Percentiles rank a stretch among this genome's conserved stretches.
These are phyloP conservation scores for Corchorus olitorius DNA, from an alignment of 345 rosid species.

Conservation along the genomic window DNA sequence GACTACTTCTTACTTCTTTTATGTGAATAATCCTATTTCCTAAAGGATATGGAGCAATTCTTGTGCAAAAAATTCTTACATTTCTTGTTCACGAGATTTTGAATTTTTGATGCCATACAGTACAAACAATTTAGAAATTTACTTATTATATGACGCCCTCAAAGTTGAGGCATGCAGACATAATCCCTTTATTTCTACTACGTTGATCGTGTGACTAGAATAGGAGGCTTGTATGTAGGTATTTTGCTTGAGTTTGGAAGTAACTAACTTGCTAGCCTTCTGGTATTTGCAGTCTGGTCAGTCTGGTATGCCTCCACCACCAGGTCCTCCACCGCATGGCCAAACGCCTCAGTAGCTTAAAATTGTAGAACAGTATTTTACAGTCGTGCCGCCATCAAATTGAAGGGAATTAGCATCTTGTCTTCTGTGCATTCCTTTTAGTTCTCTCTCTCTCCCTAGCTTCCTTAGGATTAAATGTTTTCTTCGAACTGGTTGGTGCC, in stretches of 20 bases:
- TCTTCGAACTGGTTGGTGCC: no score
- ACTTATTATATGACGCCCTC: no score
- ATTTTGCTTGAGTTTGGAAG: background rate
- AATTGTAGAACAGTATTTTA: background rate
- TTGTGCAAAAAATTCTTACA: background rate
- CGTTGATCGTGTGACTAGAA: background rate
- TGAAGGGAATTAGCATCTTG: background rate
- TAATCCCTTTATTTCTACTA: background rate
- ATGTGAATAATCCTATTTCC: background rate
- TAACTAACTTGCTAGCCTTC: slow-evolving; percentile 4
- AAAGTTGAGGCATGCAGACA: no score
- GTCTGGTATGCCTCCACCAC: slow-evolving; percentile 52
- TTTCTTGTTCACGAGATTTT: background rate
- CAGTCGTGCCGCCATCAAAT: background rate
- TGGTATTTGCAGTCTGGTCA: slow-evolving; percentile 49
- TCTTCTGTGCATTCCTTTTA: background rate
- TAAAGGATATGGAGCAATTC: background rate
- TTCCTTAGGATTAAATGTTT: background rate
- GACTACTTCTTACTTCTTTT: background rate
- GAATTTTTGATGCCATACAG: background rate
- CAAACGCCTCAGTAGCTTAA: slow-evolving; percentile 43
- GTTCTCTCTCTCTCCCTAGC: no score
- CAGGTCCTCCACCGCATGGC: slow-evolving; percentile 64
- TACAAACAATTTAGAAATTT: no score
- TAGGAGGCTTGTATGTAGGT: background rate